A percentile compares a stretch with the other conserved stretches of the same genome.
Evolutionary conservation across 2,329 filamentous ascomycete species (phyloP).

Genomic region (Chaetothyriales sp.): DNA sequence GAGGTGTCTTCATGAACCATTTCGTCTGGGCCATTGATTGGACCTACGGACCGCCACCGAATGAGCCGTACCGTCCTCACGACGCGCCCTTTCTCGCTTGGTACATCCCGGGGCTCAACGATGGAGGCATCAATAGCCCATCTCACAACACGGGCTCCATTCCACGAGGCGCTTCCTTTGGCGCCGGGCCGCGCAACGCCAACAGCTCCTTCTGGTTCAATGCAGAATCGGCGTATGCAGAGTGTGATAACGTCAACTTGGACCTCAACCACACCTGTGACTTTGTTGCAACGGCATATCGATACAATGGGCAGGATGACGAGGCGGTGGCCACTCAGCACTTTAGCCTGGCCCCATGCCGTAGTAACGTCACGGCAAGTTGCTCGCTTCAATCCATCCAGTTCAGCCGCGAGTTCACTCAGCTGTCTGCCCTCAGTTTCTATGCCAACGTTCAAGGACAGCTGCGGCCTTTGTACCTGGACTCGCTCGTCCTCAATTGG

Average conservation of each 20-base stretch:
- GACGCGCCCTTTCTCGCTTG: conserved; percentile 16
- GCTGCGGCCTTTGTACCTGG: conserved; percentile 33
- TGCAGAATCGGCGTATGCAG: conserved; percentile 33
- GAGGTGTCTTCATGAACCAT: conserved; percentile 28
- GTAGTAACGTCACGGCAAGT: conserved; percentile 20
- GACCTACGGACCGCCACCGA: conserved; percentile 34
- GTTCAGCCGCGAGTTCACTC: conserved; percentile 29
- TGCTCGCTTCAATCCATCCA: conserved; percentile 32
- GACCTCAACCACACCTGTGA: conserved; percentile 26
- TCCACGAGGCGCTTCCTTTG: conserved; percentile 32
- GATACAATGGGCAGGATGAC: conserved; percentile 26
- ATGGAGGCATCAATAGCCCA: conserved; percentile 32
- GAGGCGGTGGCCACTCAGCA: conserved; percentile 24
- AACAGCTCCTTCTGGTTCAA: conserved; percentile 39
- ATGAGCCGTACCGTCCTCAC: conserved; percentile 30
- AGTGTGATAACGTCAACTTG: conserved; percentile 32
- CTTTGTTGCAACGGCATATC: conserved; percentile 32
- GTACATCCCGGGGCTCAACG: conserved; percentile 31
- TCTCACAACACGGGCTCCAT: conserved; percentile 20
- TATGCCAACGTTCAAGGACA: conserved; percentile 30
- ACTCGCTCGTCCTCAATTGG: conserved; percentile 37
- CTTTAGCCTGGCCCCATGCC: conserved; percentile 31
- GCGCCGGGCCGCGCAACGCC: conserved; percentile 31
- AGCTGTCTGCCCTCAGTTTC: conserved; percentile 36
- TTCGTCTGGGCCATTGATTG: conserved; percentile 39